Conservation (phyloP, 257 asterid species). For the Nicotiana tabacum region DNA sequence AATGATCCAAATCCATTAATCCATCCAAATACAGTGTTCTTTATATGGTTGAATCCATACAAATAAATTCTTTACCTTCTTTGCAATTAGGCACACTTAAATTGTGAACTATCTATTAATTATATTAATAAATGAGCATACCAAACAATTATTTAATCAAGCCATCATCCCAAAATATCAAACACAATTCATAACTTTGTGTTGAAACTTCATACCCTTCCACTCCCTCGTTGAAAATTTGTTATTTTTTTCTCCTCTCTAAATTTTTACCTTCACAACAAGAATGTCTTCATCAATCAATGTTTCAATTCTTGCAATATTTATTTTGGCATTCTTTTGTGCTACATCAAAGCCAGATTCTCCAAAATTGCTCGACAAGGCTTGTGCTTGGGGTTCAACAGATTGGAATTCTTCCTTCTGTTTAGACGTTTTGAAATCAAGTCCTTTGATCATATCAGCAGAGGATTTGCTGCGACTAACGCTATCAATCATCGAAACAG, state of each 20-base stretch:
- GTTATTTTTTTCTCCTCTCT: too few species aligned
- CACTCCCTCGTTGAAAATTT: too few species aligned
- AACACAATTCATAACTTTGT: not conserved
- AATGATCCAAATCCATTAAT: not conserved
- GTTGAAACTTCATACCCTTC: too few species aligned
- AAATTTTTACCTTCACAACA: not conserved
- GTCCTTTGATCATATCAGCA: not conserved
- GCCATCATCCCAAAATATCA: not conserved
- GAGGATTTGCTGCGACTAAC: not conserved
- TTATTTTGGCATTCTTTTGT: not conserved
- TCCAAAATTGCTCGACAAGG: not conserved
- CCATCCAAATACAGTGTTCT: not conserved
- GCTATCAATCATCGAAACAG: not conserved
- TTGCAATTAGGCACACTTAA: not conserved
- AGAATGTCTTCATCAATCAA: not conserved
- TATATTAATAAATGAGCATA: not conserved
- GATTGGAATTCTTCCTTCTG: conserved; percentile 8
- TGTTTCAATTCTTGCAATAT: not conserved
- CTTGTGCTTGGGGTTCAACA: not conserved
- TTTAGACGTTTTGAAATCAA: conserved; percentile 1
- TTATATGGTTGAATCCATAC: not conserved
- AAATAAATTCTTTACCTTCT: not conserved
- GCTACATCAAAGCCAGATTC: not conserved
- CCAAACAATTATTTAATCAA: not conserved
- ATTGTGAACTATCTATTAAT: not conserved